phyloP scores from a whole-genome alignment of 2,329 filamentous ascomycete genomes.

The Aspergillus texensis region DNA sequence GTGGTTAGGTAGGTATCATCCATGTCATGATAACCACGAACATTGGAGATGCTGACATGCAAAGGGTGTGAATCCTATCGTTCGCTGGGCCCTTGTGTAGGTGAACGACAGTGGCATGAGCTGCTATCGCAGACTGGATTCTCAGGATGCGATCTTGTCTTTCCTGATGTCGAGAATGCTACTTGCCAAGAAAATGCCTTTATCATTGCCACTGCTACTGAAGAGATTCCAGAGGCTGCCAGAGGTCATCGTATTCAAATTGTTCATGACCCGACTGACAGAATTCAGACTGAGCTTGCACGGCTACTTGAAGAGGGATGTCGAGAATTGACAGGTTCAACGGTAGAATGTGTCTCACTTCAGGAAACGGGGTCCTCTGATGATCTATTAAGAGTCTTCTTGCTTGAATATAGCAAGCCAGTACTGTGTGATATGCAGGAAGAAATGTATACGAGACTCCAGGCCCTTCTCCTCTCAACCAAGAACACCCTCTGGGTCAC shows the following conservation, averaged over 20 bases:
- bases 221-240: too few relatives aligned
- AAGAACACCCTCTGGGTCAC: not conserved
- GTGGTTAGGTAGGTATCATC: constrained; percentile 14
- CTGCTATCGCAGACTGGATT: constrained; percentile 17
- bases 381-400: not conserved
- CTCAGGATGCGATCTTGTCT: constrained; percentile 20
- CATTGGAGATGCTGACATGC: not conserved
- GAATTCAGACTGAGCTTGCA: not conserved
- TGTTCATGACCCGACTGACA: not conserved
- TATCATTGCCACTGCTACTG: not conserved
- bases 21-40: not conserved
- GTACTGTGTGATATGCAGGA: not conserved
- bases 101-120: constrained; percentile 10
- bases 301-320: not conserved
- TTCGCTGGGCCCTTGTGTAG: constrained; percentile 11
- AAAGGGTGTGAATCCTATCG: constrained; percentile 15
- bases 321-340: not conserved
- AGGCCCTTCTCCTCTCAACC: not conserved
- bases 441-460: not conserved
- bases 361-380: not conserved
- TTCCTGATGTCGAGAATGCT: constrained; percentile 18
- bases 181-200: constrained; percentile 8
- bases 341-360: not conserved
- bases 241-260: not conserved
- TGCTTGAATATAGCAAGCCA: constrained; percentile 1